phyloP scores from a whole-genome alignment of 2,329 filamentous ascomycete genomes.

The Colletotrichum sidae region DNA sequence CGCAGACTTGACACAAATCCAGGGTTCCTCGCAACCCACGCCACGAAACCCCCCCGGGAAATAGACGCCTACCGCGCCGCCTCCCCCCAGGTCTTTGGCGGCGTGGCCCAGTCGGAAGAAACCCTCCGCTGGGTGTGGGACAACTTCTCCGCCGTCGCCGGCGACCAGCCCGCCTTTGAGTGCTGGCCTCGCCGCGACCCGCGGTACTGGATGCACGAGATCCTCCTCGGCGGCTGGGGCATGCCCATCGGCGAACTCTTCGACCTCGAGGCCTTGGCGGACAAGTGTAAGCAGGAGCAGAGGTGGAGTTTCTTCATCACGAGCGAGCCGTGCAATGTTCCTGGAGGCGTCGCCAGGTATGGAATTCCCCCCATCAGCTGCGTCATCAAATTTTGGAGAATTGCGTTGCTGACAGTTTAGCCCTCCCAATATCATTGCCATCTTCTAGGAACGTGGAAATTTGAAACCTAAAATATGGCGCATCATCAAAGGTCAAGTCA shows the following conservation, averaged over 20 bases:
- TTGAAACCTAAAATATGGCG: neutral
- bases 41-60: conserved; percentile 24
- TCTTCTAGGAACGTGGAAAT: conserved; percentile 42
- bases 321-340: conserved; percentile 51
- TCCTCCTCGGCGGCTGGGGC: conserved; percentile 55
- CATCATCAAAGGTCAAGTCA: neutral
- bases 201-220: conserved; percentile 53
- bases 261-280: conserved; percentile 51
- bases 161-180: conserved; percentile 66
- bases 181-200: conserved; percentile 54
- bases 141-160: conserved; percentile 66
- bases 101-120: conserved; percentile 59
- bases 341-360: conserved; percentile 41
- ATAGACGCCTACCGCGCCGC: conserved; percentile 22
- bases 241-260: conserved; percentile 57
- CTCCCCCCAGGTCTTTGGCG: conserved; percentile 42
- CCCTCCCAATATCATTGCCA: conserved; percentile 51
- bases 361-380: neutral
- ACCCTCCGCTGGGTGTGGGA: conserved; percentile 70
- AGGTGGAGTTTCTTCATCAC: conserved; percentile 54
- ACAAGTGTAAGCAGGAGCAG: conserved; percentile 46
- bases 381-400: neutral
- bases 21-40: conserved; percentile 36
- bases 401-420: conserved; percentile 28
- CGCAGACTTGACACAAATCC: neutral